A percentile compares a stretch with the other conserved stretches of the same genome.
These are phyloP conservation scores for Cyberlindnera euphorbiae DNA, from an alignment of 805 yeast species.

Conservation along the genomic window DNA sequence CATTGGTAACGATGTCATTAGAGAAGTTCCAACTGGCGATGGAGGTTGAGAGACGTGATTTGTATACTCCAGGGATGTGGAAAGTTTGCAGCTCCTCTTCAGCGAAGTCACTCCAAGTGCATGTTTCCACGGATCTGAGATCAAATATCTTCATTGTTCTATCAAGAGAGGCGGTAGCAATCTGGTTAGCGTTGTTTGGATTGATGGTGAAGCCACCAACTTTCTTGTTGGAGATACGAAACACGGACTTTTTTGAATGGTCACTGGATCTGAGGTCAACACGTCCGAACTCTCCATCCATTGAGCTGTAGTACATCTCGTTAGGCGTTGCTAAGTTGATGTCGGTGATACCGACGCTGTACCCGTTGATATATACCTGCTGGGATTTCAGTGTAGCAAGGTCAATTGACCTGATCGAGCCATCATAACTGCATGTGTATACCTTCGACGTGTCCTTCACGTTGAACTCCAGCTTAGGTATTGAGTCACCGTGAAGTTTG, in stretches of 20 bases:
- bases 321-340: conserved; percentile 54
- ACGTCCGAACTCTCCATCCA: conserved; percentile 74
- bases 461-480: conserved; percentile 58
- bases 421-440: conserved; percentile 79
- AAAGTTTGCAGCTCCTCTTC: conserved; percentile 36
- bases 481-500: conserved; percentile 70
- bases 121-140: conserved; percentile 46
- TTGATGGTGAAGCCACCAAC: conserved; percentile 86
- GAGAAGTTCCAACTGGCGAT: conserved; percentile 72
- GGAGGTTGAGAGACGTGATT: conserved; percentile 73
- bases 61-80: conserved; percentile 49
- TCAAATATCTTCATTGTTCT: conserved; percentile 87
- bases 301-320: conserved; percentile 65
- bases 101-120: conserved; percentile 50
- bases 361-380: conserved; percentile 57
- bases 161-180: conserved; percentile 88
- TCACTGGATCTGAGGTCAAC: conserved; percentile 58
- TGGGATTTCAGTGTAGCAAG: conserved; percentile 52
- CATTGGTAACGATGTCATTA: conserved; percentile 77
- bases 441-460: conserved; percentile 48
- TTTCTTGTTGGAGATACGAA: conserved; percentile 77
- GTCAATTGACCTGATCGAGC: conserved; percentile 73
- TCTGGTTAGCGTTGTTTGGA: conserved; percentile 57
- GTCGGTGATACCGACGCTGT: conserved; percentile 70
- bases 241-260: conserved; percentile 25